A percentile compares a stretch with the other conserved stretches of the same genome.
These are phyloP conservation scores for Alternaria conjuncta DNA, from an alignment of 2,329 filamentous ascomycete species.

Conservation along the genomic window DNA sequence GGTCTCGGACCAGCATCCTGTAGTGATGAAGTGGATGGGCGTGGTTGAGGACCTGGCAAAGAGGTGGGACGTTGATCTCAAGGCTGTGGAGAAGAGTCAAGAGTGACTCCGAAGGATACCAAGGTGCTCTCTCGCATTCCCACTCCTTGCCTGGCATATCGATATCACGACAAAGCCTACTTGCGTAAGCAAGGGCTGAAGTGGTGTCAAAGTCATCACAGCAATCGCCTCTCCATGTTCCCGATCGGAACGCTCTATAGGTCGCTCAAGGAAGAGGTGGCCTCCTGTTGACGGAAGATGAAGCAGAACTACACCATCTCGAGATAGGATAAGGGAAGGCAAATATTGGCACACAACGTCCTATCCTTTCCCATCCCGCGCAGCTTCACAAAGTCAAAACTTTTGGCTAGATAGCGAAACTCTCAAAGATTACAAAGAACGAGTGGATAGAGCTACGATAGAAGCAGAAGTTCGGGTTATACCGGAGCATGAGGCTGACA, in stretches of 20 bases:
- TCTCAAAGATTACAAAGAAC: neutral
- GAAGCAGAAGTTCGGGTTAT: neutral
- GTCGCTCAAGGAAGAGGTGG: neutral
- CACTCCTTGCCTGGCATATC: neutral
- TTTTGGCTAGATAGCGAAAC: neutral
- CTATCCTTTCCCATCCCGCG: neutral
- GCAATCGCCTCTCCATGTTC: neutral
- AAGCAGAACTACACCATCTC: neutral
- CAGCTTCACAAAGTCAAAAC: neutral
- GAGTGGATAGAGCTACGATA: neutral
- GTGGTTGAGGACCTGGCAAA: constrained; percentile 52
- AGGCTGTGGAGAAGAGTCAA: constrained; percentile 47
- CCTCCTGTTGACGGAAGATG: neutral
- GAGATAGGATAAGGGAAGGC: neutral
- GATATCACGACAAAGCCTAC: neutral
- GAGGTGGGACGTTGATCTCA: constrained; percentile 50
- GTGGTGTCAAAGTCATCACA: neutral
- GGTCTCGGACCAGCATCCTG: constrained; percentile 70
- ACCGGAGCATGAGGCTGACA: neutral
- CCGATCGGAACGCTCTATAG: neutral
- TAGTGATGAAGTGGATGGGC: constrained; percentile 67
- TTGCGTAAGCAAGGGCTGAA: neutral
- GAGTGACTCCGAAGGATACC: neutral
- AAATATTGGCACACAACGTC: neutral
- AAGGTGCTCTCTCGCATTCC: neutral